Evolutionary conservation across 148 eudicot species (phyloP), one percentile per base, ranked within the genome.

Genomic region (Amaranthus cruentus): DNA sequence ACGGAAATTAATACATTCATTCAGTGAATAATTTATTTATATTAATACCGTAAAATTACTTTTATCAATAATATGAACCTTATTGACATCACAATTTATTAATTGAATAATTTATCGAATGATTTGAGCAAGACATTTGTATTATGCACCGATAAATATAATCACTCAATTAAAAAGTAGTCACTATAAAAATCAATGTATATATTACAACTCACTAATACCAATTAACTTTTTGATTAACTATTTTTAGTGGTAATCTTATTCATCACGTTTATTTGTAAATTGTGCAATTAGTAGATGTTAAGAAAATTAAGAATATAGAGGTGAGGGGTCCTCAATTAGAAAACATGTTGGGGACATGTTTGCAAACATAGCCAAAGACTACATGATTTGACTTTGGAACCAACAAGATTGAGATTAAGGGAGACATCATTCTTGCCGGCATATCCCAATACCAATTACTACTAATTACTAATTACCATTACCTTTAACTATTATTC

Each of bases 331-430:
- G 44, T 15, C 77, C 77, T 42, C 75, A 80, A 77, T 67, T 69
- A 18, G 52, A 78, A 42, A 66, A 82, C 94, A 89, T 89, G 94
- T 84, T 72, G 69, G 60, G 75, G 89, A 87, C 94, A 89, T 89
- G 89, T 89, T 71, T 76, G 70, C 64, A 60, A 64, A 58, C 66
- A 63, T 75, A 66, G 63, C 68, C 14, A 66, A 74, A 15, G 10
- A 10, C 48, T 73, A 14, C 6, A 49, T 68, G 82, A 69, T 70
- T 79, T 49, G 82, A 74, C 65, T 3, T 55, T 53, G 50, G 62
- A 61, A 73, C 63, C 28, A 60, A 9, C 5, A 15, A 38, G 14
- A 13, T 51, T 12, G 38, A n/a, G 38, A 28, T 28, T 28, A 28
- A 28, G 38, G 38, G 38, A 18, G 53, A 78, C 66, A 75, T 58